A percentile compares a stretch with the other conserved stretches of the same genome.
Evolutionary conservation across 257 asterid genomes (phyloP).

Genomic region (Solanum appendiculatum): DNA sequence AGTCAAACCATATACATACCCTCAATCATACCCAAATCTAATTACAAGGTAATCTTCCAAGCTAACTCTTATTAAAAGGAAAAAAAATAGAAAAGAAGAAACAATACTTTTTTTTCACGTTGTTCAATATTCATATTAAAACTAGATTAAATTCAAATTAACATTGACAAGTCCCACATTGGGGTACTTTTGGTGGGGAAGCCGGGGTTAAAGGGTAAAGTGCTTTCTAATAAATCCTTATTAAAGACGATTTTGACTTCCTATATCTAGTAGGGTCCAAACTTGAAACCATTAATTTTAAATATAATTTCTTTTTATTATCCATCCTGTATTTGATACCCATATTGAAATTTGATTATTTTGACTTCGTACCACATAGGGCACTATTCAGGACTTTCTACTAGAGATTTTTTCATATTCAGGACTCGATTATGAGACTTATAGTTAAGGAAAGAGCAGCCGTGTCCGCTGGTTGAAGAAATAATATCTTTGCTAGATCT

Average conservation of each 20-base stretch:
- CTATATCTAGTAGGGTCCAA: background rate
- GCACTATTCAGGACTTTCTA: too few relatives aligned
- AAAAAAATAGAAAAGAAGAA: background rate
- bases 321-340: too few relatives aligned
- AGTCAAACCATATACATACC: background rate
- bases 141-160: background rate
- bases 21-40: background rate
- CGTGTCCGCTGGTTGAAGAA: background rate
- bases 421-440: too few relatives aligned
- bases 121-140: rapidly evolving
- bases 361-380: too few relatives aligned
- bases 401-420: too few relatives aligned
- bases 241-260: background rate
- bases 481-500: background rate
- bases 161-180: rapidly evolving
- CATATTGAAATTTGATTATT: too few relatives aligned
- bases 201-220: background rate
- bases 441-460: too few relatives aligned
- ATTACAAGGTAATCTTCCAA: background rate
- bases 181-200: background rate
- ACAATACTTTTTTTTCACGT: background rate
- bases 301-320: too few relatives aligned
- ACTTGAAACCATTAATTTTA: background rate
- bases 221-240: background rate
- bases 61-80: background rate